phyloP scores from a whole-genome alignment of 345 rosid species.

The Dipteronia sinensis region DNA sequence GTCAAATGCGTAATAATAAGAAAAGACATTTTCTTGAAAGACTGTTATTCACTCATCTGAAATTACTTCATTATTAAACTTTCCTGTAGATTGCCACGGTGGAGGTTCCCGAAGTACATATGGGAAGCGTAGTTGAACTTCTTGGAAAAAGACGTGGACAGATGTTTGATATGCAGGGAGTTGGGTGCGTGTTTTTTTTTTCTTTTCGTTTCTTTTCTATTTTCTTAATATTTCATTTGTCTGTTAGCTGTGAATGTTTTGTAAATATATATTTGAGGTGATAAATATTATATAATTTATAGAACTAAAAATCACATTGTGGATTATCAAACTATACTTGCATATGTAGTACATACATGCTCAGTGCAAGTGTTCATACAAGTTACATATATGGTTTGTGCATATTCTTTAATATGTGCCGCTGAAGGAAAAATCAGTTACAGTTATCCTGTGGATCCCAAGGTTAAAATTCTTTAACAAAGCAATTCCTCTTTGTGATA shows the following conservation, averaged over 20 bases:
- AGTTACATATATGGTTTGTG: neutral
- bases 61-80: neutral
- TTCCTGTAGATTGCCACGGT: conserved; percentile 79
- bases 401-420: neutral
- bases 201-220: neutral
- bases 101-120: conserved; percentile 91
- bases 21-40: neutral
- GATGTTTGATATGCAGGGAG: conserved; percentile 93
- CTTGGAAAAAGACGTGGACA: conserved; percentile 94
- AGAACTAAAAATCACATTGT: neutral
- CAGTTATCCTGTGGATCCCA: neutral
- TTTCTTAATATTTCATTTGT: neutral
- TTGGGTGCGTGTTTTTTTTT: conserved; percentile 53
- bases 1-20: neutral
- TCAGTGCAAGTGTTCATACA: neutral
- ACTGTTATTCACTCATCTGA: neutral
- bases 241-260: neutral
- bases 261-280: conserved; percentile 1
- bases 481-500: neutral
- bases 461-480: neutral
- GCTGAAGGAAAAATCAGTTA: neutral
- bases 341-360: neutral
- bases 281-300: neutral
- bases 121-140: conserved; percentile 98
- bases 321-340: neutral